These are phyloP conservation scores for Zygosaccharomyces bailii DNA, from an alignment of 805 yeast genomes.

Conservation along the genomic window DNA sequence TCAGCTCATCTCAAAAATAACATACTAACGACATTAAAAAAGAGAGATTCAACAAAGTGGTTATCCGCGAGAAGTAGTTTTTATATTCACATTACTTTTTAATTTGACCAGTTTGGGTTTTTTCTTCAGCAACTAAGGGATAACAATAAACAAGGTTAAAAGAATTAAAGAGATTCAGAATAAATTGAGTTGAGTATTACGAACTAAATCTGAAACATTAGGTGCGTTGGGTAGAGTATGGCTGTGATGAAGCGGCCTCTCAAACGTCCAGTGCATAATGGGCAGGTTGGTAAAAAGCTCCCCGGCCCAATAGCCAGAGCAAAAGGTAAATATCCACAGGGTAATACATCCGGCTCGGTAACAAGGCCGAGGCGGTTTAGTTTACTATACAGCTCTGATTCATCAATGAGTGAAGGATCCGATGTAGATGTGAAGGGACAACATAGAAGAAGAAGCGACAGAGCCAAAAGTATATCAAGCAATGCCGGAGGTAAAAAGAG, in stretches of 20 bases:
- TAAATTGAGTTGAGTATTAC: background rate
- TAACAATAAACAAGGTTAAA: too few relatives aligned
- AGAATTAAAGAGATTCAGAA: background rate
- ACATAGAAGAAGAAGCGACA: conserved; percentile 17
- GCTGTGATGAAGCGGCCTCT: conserved; percentile 29
- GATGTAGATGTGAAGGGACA: conserved; percentile 25
- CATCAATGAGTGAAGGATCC: conserved; percentile 40
- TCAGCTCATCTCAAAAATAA: conserved; percentile 17
- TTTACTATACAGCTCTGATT: conserved; percentile 42
- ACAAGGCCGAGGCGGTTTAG: conserved; percentile 42
- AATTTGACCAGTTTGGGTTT: background rate
- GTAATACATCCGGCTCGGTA: conserved; percentile 2
- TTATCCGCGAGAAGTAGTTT: background rate
- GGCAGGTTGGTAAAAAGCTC: conserved; percentile 14
- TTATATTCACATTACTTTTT: background rate
- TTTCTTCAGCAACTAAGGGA: background rate
- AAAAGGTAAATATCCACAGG: conserved; percentile 8
- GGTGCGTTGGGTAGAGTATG: conserved; percentile 8
- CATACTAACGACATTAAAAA: background rate
- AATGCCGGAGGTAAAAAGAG: conserved; percentile 33
- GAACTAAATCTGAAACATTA: background rate
- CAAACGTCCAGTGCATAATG: conserved; percentile 17
- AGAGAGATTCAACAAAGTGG: background rate
- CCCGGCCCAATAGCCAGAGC: conserved; percentile 12
- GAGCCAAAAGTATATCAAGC: conserved; percentile 25